Conservation (phyloP, 2,329 filamentous ascomycete genomes). For the Epichloe sylvatica region DNA sequence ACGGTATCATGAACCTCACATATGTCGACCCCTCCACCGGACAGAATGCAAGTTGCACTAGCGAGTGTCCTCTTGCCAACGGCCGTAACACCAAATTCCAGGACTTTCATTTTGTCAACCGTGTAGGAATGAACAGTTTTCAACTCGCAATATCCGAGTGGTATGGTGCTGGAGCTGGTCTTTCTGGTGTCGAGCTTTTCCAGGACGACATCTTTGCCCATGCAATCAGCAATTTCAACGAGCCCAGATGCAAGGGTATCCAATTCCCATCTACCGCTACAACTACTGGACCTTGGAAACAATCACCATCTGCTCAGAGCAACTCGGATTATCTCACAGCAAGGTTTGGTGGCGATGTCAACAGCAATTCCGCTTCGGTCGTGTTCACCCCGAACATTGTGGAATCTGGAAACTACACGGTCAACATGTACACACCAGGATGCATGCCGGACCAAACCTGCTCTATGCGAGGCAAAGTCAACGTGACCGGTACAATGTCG, state of each 20-base stretch:
- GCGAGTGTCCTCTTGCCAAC: slow-evolving; percentile 68
- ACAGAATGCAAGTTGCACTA: slow-evolving; percentile 58
- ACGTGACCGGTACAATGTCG: slow-evolving; percentile 61
- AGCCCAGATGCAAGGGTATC: slow-evolving; percentile 61
- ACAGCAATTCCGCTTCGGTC: slow-evolving; percentile 49
- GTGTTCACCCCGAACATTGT: slow-evolving; percentile 73
- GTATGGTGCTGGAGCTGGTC: slow-evolving; percentile 73
- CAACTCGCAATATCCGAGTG: slow-evolving; percentile 73
- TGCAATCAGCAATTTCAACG: slow-evolving; percentile 77
- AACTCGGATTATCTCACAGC: slow-evolving; percentile 65
- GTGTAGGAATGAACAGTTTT: slow-evolving; percentile 76
- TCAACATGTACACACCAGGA: slow-evolving; percentile 85
- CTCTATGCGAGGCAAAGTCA: slow-evolving; percentile 60
- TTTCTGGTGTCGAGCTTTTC: slow-evolving; percentile 77
- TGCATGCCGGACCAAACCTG: slow-evolving; percentile 73
- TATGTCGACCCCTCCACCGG: slow-evolving; percentile 66
- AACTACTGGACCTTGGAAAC: slow-evolving; percentile 58
- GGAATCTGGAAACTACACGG: slow-evolving; percentile 80
- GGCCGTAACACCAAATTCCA: slow-evolving; percentile 55
- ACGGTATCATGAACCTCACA: slow-evolving; percentile 92
- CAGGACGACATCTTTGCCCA: slow-evolving; percentile 76
- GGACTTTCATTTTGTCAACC: slow-evolving; percentile 84
- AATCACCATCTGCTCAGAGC: slow-evolving; percentile 53
- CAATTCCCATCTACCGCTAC: slow-evolving; percentile 50
- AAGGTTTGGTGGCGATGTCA: slow-evolving; percentile 40